Base-by-base conservation (phyloP, 2,329 filamentous ascomycete species). In the Emericellopsis atlantica region DNA sequence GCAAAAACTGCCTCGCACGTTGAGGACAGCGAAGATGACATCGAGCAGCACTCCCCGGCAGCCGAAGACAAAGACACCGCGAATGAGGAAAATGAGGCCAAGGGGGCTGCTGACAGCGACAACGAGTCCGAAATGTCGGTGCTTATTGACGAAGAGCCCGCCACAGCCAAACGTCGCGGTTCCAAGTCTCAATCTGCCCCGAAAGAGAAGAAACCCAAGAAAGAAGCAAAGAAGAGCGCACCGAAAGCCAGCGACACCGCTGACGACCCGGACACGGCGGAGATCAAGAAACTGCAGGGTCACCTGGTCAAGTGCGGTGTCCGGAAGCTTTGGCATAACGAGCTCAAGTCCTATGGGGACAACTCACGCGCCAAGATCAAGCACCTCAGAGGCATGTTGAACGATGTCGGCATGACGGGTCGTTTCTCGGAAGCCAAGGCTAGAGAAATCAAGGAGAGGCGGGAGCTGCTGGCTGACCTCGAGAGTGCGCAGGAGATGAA, bases 221-320 rank as follows among this genome's bases (percentile, higher is more conserved):
- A 68, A 44, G 51, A 54, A 18, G 62, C 63, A n/a, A 53, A 67
- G 8, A 14, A 23, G 10, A 18, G 31, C 10, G 5, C 34, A 24
- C 37, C 29, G 31, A 40, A 40, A 32, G 58, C 62, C 39, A 33
- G 53, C 16, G 12, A 9, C 8, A 44, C 50, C 7, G 39, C 59
- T 3, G 54, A 62, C 15, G 56, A 87, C 46, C 75, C 81, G 0
- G 74, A 88, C 45, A 77, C 86, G 44, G 79, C 75, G 4, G 84
- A 94, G 57, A 83, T 95, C 55, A 96, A 95, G 60, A 83, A 80
- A 38, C 69, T 96, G 4, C 90, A 96, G 62, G 76, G 79, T 8
- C 87, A 90, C 60, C 73, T 98, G 6, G 64, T 81, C 36, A 95
- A 95, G 60, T 98, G 90, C 53, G 90, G 90, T 24, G 77, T 95